Base-by-base conservation (phyloP, 2,329 filamentous ascomycete species). In the Onygenales sp. region DNA sequence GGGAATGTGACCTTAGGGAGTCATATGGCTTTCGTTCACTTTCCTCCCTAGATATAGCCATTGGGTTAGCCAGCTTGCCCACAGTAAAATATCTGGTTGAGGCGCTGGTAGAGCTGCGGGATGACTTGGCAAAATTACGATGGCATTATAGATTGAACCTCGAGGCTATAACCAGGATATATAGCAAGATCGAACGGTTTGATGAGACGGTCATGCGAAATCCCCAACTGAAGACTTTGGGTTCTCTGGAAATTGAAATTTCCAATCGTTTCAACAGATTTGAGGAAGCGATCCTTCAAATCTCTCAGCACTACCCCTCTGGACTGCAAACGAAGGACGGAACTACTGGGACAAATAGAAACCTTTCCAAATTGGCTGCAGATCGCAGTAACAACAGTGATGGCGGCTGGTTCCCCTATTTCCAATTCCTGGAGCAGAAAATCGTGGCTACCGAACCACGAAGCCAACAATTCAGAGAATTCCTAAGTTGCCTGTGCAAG, bases 61-160 rank as follows among this genome's bases (percentile, higher is more conserved):
- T 50, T 21, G 32, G 7, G 10, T 11, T 9, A 11, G 10, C 48
- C 8, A 11, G 13, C 43, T 27, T 6, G 27, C 21, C 14, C 17
- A 47, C 53, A 34, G 9, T 49, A 13, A 6, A 47, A 6, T 27
- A 56, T 42, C 8, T 51, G 27, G n/a, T 13, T 13, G 47, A 47
- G 8, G 36, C 44, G 10, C 32, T 54, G 13, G 8, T 17, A 9
- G 55, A 58, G 2, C 43, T 62, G 5, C 54, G 47, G 11, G 34
- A 53, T n/a, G 51, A 56, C n/a, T 52, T 61, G 3, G 40, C 46
- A 2, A 59, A 57, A 11, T 6, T 60, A 10, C 57, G 56, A 32
- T 56, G 56, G 53, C 61, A 54, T 42, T 54, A 49, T 37, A 54
- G 52, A 11, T 54, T 63, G 37, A 63, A 63, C 47, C 17, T 49